phyloP scores from a whole-genome alignment of 2,329 filamentous ascomycete genomes.

The Claviceps lovelessii region DNA sequence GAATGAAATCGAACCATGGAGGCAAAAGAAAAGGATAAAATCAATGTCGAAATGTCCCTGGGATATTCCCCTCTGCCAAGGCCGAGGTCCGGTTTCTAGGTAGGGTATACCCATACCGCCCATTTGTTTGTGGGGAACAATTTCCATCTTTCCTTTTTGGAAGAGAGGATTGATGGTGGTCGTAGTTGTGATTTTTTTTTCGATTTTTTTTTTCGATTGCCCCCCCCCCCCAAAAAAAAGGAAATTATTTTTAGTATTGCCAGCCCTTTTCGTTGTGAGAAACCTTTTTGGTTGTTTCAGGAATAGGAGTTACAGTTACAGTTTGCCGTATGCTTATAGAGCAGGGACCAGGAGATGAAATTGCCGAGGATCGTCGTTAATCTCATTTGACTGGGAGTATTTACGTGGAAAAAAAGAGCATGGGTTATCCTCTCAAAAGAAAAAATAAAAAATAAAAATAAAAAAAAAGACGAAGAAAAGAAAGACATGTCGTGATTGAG shows the following conservation, averaged over 20 bases:
- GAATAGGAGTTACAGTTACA: background rate
- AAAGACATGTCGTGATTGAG: background rate
- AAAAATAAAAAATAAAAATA: background rate
- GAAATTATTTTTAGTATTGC: background rate
- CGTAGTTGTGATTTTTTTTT: too few relatives aligned
- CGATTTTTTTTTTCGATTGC: too few relatives aligned
- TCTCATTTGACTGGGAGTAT: background rate
- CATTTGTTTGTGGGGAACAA: background rate
- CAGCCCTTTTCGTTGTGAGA: background rate
- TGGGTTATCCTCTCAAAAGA: background rate
- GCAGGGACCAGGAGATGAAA: background rate
- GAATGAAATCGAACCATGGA: too few relatives aligned
- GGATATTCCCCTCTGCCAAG: background rate
- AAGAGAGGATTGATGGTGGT: too few relatives aligned
- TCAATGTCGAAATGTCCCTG: background rate
- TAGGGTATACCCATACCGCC: background rate
- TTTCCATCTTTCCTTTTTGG: background rate
- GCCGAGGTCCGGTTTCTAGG: background rate
- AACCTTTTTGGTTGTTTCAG: background rate
- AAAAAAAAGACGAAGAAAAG: background rate
- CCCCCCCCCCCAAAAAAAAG: too few relatives aligned
- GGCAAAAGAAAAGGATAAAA: background rate
- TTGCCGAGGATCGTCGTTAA: background rate
- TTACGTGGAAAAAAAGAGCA: background rate
- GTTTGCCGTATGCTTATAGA: background rate